A percentile compares a stretch with the other conserved stretches of the same genome.
Conservation (phyloP, 2,329 filamentous ascomycete species). For the Bipolaris gigantea region DNA sequence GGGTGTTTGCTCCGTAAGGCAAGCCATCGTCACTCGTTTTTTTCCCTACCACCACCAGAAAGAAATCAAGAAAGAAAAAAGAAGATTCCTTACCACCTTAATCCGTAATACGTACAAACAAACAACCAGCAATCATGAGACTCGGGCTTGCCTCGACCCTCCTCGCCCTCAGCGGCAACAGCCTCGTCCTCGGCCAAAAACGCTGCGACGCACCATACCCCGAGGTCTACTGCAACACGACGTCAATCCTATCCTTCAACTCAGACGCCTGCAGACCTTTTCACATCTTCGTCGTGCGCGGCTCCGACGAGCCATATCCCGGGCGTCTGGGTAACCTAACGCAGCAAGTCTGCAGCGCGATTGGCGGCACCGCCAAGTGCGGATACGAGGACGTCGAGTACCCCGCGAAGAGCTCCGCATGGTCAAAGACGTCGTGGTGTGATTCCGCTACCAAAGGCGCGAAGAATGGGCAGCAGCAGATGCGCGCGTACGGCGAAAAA, state of each 20-base stretch:
- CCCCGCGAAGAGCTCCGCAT: conserved; percentile 32
- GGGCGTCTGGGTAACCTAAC: conserved; percentile 32
- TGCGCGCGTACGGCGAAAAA: conserved; percentile 29
- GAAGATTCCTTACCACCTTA: no score
- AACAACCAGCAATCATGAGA: conserved; percentile 15
- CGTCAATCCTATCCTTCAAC: conserved; percentile 26
- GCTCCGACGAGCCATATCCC: conserved; percentile 35
- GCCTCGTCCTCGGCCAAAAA: conserved; percentile 22
- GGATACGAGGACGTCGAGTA: conserved; percentile 33
- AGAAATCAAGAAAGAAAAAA: no score
- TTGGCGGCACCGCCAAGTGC: conserved; percentile 24
- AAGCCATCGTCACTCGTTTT: no score
- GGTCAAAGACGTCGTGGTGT: conserved; percentile 32
- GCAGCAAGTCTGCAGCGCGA: conserved; percentile 20
- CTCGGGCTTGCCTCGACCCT: conserved; percentile 7
- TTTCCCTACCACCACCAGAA: not conserved
- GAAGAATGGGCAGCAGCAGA: conserved; percentile 26
- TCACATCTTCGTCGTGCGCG: conserved; percentile 33
- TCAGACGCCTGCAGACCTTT: conserved; percentile 27
- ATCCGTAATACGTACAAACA: not conserved
- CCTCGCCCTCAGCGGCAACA: conserved; percentile 13
- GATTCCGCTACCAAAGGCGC: conserved; percentile 29
- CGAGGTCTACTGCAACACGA: conserved; percentile 26
- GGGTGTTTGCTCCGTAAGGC: no score
- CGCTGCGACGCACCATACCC: conserved; percentile 31